Base-by-base conservation (phyloP, 306 rosid species). In the Glycine soja region DNA sequence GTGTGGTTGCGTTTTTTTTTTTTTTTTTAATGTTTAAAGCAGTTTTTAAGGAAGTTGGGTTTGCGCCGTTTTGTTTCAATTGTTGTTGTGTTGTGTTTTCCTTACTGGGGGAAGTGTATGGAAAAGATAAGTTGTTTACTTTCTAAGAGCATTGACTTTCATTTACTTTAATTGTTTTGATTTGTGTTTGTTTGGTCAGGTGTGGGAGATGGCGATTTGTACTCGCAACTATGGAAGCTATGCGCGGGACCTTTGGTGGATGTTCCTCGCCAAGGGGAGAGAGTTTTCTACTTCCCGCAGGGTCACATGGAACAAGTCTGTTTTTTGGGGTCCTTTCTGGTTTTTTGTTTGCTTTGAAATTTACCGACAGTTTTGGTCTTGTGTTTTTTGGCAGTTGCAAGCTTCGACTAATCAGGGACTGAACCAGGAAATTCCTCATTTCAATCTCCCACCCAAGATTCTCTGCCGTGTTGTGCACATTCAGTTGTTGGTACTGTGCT, bases 161-260 rank as follows among this genome's bases (percentile, higher is more conserved):
- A 11, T 30, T 38, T 16, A 11, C 67, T 72, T 24, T 58, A 36
- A 53, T 62, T 68, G 47, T 14, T 65, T 40, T 40, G 24, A 16
- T 72, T 84, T 38, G 43, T 61, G 3, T 74, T 36, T 36, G 51
- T 64, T 76, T 80, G 83, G 61, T 48, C 56, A 87, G 93, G 88
- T 78, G 54, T 14, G 58, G 87, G 70, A 77, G 80, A 70, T 38
- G 90, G 64, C 19, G 86, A 76, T 82, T 81, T 88, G 74, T 89
- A 76, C 53, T 74, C 58, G 43, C 79, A 89, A 58, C 88, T 90
- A 51, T 94, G 98, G 98, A 92, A 88, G 88, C 56, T 89, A 12
- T 94, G 98, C 53, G 97, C 95, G 32, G 97, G 98, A 14, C 97
- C 98, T 80, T 74, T 94, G 86, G 93, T 88, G 79, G 95, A 92